Percentiles rank a stretch among this genome's conserved stretches.
These are phyloP conservation scores for Pelargonium fulgidum DNA, from an alignment of 441 rosid genomes.

Conservation along the genomic window DNA sequence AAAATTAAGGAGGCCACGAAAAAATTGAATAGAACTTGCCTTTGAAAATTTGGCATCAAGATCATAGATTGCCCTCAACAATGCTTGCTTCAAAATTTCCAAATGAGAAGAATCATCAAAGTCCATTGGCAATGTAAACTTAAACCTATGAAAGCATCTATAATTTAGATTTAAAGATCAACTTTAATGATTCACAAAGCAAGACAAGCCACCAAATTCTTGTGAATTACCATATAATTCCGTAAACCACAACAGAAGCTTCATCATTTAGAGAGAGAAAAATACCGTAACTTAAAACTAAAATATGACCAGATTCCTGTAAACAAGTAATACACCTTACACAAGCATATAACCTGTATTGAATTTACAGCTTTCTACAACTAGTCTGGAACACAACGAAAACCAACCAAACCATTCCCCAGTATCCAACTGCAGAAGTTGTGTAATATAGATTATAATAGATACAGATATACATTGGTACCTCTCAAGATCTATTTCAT, in stretches of 20 bases:
- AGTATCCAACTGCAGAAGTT: not conserved
- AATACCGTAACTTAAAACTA: not conserved
- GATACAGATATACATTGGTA: slow-evolving; percentile 22
- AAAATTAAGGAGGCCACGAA: not conserved
- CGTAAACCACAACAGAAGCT: not conserved
- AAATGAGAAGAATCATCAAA: slow-evolving; percentile 66
- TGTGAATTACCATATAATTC: not conserved
- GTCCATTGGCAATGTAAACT: slow-evolving; percentile 39
- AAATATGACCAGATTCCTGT: not conserved
- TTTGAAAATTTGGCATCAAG: slow-evolving; percentile 73
- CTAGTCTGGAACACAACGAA: not conserved
- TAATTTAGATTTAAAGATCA: slow-evolving; percentile 10
- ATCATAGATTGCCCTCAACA: slow-evolving; percentile 82
- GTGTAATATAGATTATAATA: slow-evolving; percentile 1
- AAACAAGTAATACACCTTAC: not conserved
- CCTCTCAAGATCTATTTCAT: slow-evolving; percentile 47
- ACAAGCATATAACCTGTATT: not conserved
- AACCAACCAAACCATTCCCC: slow-evolving; percentile 1
- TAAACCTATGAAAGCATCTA: slow-evolving; percentile 41
- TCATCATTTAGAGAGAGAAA: not conserved
- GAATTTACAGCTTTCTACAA: not conserved
- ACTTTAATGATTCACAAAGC: not conserved
- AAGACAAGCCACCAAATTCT: not conserved
- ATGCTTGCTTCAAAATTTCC: slow-evolving; percentile 78
- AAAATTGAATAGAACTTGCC: slow-evolving; percentile 33